Percentiles rank a stretch among this genome's conserved stretches.
These are phyloP conservation scores for Pseudopyricularia cyperi DNA, from an alignment of 2,329 filamentous ascomycete genomes.

Conservation along the genomic window DNA sequence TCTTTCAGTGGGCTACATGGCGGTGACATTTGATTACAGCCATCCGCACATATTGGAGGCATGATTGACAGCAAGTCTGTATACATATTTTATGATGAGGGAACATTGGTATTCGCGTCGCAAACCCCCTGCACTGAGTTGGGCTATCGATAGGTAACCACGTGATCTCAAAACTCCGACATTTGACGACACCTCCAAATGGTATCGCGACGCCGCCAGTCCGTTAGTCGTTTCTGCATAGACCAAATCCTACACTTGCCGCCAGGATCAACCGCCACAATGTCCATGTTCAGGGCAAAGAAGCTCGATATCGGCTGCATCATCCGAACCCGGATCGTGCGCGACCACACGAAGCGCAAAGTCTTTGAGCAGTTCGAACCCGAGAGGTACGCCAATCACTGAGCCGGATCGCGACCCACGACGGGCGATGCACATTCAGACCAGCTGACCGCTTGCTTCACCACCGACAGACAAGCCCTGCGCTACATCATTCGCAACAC, in stretches of 20 bases:
- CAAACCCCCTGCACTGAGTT: no score
- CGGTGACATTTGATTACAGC: background rate
- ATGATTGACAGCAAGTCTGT: background rate
- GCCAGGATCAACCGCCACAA: slow-evolving; percentile 24
- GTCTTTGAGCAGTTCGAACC: slow-evolving; percentile 78
- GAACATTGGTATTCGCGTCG: no score
- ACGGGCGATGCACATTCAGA: background rate
- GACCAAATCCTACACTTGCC: background rate
- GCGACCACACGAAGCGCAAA: slow-evolving; percentile 94
- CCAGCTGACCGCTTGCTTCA: background rate
- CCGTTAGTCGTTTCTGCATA: background rate
- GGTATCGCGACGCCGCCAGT: background rate
- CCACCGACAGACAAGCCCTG: slow-evolving; percentile 61
- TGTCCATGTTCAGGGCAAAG: slow-evolving; percentile 82
- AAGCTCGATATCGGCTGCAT: slow-evolving; percentile 83
- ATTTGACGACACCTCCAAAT: background rate
- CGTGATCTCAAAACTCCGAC: background rate
- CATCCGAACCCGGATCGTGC: slow-evolving; percentile 73
- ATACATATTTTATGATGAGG: background rate
- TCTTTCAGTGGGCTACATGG: background rate
- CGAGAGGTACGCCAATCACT: slow-evolving; percentile 51
- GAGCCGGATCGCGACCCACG: background rate
- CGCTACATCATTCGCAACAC: slow-evolving; percentile 92
- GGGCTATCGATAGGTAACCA: background rate
- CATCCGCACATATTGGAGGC: no score